These are phyloP conservation scores for Exophiala viscosa DNA, from an alignment of 2,329 filamentous ascomycete genomes.

Conservation along the genomic window DNA sequence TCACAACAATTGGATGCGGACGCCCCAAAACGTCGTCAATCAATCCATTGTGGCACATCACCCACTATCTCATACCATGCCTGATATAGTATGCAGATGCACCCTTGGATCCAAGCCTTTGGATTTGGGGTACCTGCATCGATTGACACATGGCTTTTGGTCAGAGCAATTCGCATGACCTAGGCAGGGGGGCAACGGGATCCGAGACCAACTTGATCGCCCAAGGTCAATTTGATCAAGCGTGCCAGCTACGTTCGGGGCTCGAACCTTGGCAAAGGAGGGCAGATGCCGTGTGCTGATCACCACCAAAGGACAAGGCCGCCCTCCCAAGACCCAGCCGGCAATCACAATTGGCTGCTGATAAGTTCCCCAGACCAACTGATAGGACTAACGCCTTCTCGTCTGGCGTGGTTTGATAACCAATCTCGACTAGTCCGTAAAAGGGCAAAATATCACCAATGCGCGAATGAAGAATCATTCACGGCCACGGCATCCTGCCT, in stretches of 20 bases:
- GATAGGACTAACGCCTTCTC: constrained; percentile 2
- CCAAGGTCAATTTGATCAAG: not conserved
- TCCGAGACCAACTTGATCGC: not conserved
- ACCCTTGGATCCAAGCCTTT: not conserved
- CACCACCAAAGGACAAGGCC: not conserved
- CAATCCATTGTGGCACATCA: not conserved
- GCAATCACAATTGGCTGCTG: not conserved
- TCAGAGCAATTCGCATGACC: not conserved
- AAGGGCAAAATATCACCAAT: constrained; percentile 9
- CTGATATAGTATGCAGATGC: not conserved
- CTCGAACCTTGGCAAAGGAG: not conserved
- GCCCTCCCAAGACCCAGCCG: not conserved
- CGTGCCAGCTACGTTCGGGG: not conserved
- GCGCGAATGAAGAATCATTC: not conserved
- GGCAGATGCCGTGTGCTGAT: not conserved
- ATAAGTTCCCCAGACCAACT: not conserved
- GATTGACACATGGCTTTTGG: constrained; percentile 12
- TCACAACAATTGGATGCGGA: not conserved
- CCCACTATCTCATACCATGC: not conserved
- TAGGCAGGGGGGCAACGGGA: too few species aligned
- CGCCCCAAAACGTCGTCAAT: not conserved
- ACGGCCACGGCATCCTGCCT: not conserved
- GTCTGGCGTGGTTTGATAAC: not conserved
- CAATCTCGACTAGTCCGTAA: constrained; percentile 5
- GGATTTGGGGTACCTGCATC: constrained; percentile 17